A percentile compares a stretch with the other conserved stretches of the same genome.
Conservation (phyloP, 1,284 basidiomycete species). For the Pseudozyma flocculosa region DNA sequence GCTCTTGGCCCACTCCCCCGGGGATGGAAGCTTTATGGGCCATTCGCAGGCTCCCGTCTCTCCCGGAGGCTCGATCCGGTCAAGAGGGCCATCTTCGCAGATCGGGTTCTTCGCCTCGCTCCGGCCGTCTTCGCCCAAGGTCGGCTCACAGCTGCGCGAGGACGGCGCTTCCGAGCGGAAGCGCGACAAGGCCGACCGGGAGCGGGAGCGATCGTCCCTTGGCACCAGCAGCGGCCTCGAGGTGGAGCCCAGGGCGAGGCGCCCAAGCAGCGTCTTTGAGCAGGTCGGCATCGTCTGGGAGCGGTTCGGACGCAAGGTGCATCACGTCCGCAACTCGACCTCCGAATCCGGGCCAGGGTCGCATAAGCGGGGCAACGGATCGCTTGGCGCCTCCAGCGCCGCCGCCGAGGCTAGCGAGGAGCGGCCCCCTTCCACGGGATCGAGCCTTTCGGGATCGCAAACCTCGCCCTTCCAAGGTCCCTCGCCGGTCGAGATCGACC, state of each 20-base stretch:
- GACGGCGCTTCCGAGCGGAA: not conserved
- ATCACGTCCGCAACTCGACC: conserved; percentile 20
- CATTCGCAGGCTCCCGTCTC: too few species aligned
- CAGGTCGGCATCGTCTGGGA: conserved; percentile 48
- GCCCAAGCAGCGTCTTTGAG: conserved; percentile 49
- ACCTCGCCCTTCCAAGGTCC: not conserved
- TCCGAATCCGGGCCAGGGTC: conserved; percentile 5
- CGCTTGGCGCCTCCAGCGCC: not conserved
- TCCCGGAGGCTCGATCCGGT: too few species aligned
- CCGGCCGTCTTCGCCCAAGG: conserved; percentile 29
- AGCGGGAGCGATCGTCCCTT: not conserved
- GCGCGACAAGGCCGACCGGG: not conserved
- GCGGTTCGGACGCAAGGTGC: conserved; percentile 41
- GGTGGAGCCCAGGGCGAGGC: conserved; percentile 7
- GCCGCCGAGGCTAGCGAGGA: not conserved
- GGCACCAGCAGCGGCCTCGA: not conserved
- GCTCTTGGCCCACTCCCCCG: too few species aligned
- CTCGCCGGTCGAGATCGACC: not conserved
- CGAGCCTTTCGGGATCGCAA: not conserved
- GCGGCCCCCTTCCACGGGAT: not conserved
- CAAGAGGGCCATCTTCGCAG: too few species aligned
- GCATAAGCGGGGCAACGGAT: not conserved
- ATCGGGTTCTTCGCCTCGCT: conserved; percentile 34
- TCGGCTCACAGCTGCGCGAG: not conserved
- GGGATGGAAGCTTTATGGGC: too few species aligned